These are phyloP conservation scores for Fusarium austroafricanum DNA, from an alignment of 2,329 filamentous ascomycete genomes.

Conservation along the genomic window DNA sequence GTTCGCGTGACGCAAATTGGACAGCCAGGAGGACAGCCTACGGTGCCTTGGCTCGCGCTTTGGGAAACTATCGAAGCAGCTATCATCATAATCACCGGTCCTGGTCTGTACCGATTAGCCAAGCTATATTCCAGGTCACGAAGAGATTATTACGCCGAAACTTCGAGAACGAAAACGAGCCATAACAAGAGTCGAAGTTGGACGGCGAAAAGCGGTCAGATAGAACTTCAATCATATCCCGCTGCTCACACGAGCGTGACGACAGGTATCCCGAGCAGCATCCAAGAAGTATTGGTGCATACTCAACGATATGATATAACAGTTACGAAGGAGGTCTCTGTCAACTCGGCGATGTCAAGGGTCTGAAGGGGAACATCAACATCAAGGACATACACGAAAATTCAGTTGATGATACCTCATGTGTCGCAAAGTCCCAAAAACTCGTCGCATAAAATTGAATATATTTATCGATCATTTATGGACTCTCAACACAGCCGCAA, in stretches of 20 bases:
- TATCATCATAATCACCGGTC: not conserved
- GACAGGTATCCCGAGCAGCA: not conserved
- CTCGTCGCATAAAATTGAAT: too few species aligned
- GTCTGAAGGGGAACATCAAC: not conserved
- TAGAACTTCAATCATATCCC: not conserved
- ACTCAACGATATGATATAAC: not conserved
- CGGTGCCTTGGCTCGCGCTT: not conserved
- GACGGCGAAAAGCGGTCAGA: not conserved
- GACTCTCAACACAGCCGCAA: not conserved
- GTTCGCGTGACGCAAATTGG: not conserved
- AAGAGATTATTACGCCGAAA: not conserved
- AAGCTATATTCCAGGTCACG: not conserved
- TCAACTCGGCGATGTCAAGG: not conserved
- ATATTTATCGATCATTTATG: too few species aligned
- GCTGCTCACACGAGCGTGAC: not conserved
- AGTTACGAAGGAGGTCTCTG: not conserved
- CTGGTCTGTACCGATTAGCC: not conserved
- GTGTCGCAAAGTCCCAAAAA: too few species aligned
- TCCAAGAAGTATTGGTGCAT: not conserved
- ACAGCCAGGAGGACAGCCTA: not conserved
- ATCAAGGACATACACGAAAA: not conserved
- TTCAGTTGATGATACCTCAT: too few species aligned
- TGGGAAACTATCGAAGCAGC: not conserved
- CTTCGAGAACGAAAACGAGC: not conserved
- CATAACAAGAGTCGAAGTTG: not conserved